These are phyloP conservation scores for Passiflora organensis DNA, from an alignment of 345 rosid species.

Conservation along the genomic window DNA sequence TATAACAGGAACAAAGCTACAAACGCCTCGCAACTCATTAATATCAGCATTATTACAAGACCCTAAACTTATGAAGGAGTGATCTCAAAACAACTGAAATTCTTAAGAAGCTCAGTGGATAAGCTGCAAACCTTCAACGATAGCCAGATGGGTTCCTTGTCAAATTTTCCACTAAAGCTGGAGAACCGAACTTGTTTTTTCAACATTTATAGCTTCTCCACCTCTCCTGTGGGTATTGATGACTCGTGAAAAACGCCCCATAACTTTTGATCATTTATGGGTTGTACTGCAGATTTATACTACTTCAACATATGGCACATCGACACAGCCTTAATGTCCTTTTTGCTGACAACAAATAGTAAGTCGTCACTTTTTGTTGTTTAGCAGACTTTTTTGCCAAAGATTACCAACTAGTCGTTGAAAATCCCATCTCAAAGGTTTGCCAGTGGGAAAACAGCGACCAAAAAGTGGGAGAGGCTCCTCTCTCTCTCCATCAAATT, in stretches of 20 bases:
- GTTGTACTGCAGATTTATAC: background rate
- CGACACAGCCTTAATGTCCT: conserved; percentile 1
- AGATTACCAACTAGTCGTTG: conserved; percentile 28
- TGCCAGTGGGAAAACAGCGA: background rate
- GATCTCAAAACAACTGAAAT: background rate
- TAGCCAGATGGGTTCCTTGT: conserved; percentile 13
- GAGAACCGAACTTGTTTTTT: conserved; percentile 7
- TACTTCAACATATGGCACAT: background rate
- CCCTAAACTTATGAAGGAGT: background rate
- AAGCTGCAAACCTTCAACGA: conserved; percentile 11
- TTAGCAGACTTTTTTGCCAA: conserved; percentile 29
- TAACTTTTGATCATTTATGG: background rate
- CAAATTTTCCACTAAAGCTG: conserved; percentile 26
- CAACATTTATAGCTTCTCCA: conserved; percentile 14
- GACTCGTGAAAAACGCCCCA: conserved; percentile 2
- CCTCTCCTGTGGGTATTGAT: conserved; percentile 28
- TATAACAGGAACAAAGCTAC: too few relatives aligned
- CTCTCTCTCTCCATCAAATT: background rate
- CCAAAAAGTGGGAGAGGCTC: background rate
- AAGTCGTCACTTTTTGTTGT: conserved; percentile 20
- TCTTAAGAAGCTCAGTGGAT: background rate
- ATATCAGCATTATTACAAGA: background rate
- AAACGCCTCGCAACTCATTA: background rate
- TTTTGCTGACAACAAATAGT: conserved; percentile 25
- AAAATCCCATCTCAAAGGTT: conserved; percentile 16